A percentile compares a stretch with the other conserved stretches of the same genome.
phyloP scores from a whole-genome alignment of 1,284 basidiomycete genomes.

The Inonotus obliquus region DNA sequence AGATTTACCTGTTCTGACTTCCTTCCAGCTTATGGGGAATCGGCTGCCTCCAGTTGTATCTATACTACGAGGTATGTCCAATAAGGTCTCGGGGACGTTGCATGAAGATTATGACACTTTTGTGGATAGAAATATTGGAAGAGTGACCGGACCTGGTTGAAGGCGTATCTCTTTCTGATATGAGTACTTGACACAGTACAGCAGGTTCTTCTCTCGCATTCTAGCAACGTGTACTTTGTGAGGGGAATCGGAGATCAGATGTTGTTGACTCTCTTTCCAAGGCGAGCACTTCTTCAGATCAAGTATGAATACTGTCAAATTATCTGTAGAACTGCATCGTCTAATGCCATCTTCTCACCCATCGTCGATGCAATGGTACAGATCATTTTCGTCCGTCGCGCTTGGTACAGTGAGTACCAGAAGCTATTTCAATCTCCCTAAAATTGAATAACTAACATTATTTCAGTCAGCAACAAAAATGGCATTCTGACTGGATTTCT shows the following conservation, averaged over 20 bases:
- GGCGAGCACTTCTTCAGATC: background rate
- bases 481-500: background rate
- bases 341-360: background rate
- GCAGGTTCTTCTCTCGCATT: background rate
- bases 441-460: background rate
- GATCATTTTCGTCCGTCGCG: background rate
- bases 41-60: background rate
- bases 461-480: conserved; percentile 8
- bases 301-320: too few relatives aligned
- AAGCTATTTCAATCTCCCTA: background rate
- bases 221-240: background rate
- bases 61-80: background rate
- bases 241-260: background rate
- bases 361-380: background rate
- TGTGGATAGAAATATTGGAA: background rate
- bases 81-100: too few relatives aligned
- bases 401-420: background rate
- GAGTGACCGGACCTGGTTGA: background rate
- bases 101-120: background rate
- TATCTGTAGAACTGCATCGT: background rate
- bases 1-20: background rate
- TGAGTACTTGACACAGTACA: background rate
- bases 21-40: background rate
- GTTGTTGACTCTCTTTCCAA: background rate
- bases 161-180: background rate